Conservation (phyloP, 495 filamentous ascomycete species). For the Tuber calosporum region DNA sequence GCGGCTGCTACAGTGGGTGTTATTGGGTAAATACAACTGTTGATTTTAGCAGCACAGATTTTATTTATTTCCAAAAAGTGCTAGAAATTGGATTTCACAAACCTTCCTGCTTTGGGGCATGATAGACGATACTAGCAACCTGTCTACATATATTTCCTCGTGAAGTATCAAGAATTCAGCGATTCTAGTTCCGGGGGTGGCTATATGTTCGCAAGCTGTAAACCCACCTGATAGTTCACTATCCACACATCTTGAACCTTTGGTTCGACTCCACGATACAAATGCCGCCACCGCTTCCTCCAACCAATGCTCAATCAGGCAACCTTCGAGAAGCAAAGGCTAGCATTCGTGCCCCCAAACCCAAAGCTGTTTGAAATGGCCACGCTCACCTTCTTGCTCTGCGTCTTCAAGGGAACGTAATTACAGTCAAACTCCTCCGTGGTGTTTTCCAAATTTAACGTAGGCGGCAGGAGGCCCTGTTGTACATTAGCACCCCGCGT, state of each 20-base stretch:
- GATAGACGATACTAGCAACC: background rate
- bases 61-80: background rate
- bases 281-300: background rate
- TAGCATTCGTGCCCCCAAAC: slow-evolving; percentile 94
- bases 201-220: too few species aligned
- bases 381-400: slow-evolving; percentile 63
- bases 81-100: background rate
- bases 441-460: slow-evolving; percentile 58
- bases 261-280: background rate
- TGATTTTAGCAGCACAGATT: background rate
- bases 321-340: slow-evolving; percentile 64
- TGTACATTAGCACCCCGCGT: slow-evolving; percentile 2
- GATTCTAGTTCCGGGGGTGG: background rate
- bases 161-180: background rate
- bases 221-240: too few species aligned
- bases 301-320: background rate
- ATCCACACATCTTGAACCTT: background rate
- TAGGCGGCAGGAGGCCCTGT: slow-evolving; percentile 76
- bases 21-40: background rate
- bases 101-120: background rate
- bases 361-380: slow-evolving; percentile 93
- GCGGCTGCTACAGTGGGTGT: background rate
- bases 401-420: slow-evolving; percentile 66
- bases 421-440: slow-evolving; percentile 74
- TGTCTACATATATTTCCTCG: background rate